These are phyloP conservation scores for Fusarium caatingaense DNA, from an alignment of 2,329 filamentous ascomycete genomes.

Conservation along the genomic window DNA sequence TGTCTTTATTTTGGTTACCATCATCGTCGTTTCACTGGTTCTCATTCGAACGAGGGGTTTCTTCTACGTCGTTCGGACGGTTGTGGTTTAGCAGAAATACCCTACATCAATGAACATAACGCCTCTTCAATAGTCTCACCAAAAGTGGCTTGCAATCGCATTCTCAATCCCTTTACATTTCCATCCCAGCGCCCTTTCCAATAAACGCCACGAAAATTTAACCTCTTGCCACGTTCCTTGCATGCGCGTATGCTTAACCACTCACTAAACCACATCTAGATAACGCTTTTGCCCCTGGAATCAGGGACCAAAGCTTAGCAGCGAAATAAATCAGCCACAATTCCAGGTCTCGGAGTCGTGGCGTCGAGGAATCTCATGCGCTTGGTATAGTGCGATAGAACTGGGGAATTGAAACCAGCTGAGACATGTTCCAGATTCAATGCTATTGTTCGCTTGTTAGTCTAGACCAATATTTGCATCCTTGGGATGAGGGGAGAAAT, in stretches of 20 bases:
- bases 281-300: conserved; percentile 14
- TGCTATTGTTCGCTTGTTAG: conserved; percentile 11
- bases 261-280: neutral
- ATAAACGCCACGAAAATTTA: neutral
- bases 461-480: conserved; percentile 17
- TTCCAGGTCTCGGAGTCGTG: conserved; percentile 24
- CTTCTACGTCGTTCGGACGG: conserved; percentile 21
- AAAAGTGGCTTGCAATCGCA: neutral
- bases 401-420: conserved; percentile 5
- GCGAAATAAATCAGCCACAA: conserved; percentile 22
- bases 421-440: conserved; percentile 17
- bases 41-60: conserved; percentile 33
- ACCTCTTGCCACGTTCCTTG: conserved; percentile 1
- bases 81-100: neutral
- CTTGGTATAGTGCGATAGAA: neutral
- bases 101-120: neutral
- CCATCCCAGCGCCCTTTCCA: neutral
- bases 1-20: conserved; percentile 9
- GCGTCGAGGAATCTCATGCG: conserved; percentile 8
- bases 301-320: conserved; percentile 28
- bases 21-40: conserved; percentile 16
- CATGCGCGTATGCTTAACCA: neutral
- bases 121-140: neutral
- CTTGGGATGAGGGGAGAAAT: neutral
- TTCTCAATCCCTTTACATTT: neutral